A percentile compares a stretch with the other conserved stretches of the same genome.
Evolutionary conservation across 495 filamentous ascomycete species (phyloP).

Genomic region (Pyrenula aspistea): DNA sequence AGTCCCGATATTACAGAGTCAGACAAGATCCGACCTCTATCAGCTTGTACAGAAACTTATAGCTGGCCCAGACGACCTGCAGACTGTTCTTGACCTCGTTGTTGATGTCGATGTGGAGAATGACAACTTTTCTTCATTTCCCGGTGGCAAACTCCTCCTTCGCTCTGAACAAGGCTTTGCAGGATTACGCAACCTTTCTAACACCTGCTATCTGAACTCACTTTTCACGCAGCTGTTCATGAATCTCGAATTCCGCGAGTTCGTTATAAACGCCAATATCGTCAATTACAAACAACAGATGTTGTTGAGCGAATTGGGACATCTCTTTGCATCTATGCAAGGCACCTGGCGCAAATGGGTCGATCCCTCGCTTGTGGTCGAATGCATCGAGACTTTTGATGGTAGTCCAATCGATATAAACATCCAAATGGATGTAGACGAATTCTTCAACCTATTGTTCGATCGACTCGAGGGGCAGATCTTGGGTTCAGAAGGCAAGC

Average conservation of each 20-base stretch:
- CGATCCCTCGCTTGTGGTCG: conserved; percentile 61
- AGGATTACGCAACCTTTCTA: conserved; percentile 79
- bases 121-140: background rate
- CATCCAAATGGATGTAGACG: conserved; percentile 94
- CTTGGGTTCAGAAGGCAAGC: conserved; percentile 50
- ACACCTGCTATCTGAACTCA: conserved; percentile 97
- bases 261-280: conserved; percentile 56
- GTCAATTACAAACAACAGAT: conserved; percentile 46
- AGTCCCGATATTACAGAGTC: background rate
- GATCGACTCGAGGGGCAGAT: conserved; percentile 86
- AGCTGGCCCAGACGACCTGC: background rate
- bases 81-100: background rate
- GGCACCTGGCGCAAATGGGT: conserved; percentile 58
- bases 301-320: conserved; percentile 58
- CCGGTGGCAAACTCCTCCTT: conserved; percentile 13
- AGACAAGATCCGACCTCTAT: background rate
- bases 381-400: conserved; percentile 70
- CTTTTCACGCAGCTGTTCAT: conserved; percentile 94
- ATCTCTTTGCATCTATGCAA: conserved; percentile 78
- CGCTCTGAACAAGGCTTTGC: conserved; percentile 67
- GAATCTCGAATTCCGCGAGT: conserved; percentile 79
- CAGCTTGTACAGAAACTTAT: background rate
- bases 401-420: conserved; percentile 74
- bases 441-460: conserved; percentile 91
- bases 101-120: background rate